A percentile compares a stretch with the other conserved stretches of the same genome.
phyloP scores from a whole-genome alignment of 371 early-diverging fungal genomes.

The Actinomortierella ambigua region DNA sequence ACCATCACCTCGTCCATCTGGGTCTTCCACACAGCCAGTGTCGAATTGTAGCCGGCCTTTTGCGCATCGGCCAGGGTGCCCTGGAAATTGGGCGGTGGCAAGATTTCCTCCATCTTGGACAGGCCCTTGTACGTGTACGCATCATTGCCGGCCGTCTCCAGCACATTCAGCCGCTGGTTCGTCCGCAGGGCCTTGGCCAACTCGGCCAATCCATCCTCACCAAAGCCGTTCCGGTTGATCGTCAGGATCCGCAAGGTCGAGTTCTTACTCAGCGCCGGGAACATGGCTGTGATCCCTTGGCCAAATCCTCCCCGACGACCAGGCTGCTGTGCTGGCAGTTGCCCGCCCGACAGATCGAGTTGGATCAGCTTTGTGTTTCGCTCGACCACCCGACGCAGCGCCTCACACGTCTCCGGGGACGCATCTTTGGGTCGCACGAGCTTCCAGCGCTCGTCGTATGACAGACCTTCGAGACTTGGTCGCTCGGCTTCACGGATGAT shows the following conservation, averaged over 20 bases:
- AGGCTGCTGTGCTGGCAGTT: background rate
- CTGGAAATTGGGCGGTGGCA: constrained; percentile 23
- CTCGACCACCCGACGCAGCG: constrained; percentile 24
- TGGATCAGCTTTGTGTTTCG: constrained; percentile 27
- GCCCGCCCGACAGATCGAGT: constrained; percentile 28
- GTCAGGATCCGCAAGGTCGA: constrained; percentile 18
- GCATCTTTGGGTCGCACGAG: constrained; percentile 20
- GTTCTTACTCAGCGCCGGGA: constrained; percentile 27
- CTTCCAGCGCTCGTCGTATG: constrained; percentile 10
- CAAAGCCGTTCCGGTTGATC: constrained; percentile 38
- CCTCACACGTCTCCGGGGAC: constrained; percentile 23
- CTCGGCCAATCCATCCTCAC: constrained; percentile 24
- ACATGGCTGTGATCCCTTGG: constrained; percentile 14
- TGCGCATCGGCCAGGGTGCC: constrained; percentile 29
- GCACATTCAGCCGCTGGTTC: constrained; percentile 18
- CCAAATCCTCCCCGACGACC: constrained; percentile 31
- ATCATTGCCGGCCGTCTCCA: constrained; percentile 39
- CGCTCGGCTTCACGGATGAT: constrained; percentile 30
- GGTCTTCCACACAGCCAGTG: constrained; percentile 25
- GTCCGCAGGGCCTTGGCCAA: constrained; percentile 21
- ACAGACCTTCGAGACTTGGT: constrained; percentile 13
- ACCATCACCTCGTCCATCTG: constrained; percentile 17
- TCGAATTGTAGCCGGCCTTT: constrained; percentile 27
- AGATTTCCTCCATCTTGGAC: constrained; percentile 18
- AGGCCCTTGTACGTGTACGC: constrained; percentile 30